Base-by-base conservation (phyloP, 2,329 filamentous ascomycete species). In the Colletotrichum higginsianum region DNA sequence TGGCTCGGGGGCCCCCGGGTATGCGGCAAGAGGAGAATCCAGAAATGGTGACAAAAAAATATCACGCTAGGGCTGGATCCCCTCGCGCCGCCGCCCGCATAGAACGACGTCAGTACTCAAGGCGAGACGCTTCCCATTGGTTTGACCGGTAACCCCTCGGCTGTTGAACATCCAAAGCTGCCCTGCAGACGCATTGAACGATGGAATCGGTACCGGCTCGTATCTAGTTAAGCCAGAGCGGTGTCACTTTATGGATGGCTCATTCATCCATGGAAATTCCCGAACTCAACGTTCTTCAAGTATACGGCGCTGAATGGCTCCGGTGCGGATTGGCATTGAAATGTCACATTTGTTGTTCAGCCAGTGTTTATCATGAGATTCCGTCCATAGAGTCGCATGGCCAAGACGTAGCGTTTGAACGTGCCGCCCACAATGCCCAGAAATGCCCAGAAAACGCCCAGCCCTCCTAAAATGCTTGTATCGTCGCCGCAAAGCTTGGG, bases 401-500 rank as follows among this genome's bases (percentile, higher is more conserved):
- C 42, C 67, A 61, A 70, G 62, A 61, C 35, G 42, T 49, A 38
- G 21, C 35, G 26, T 52, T 42, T 42, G 5, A 13, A 40, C 38
- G 44, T 58, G 63, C 67, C 64, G 56, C 12, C 18, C 4, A 16
- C 46, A 52, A 40, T 65, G 67, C 67, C 67, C n/a, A 67, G 67
- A 4, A 67, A 57, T 57, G 67, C 63, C 63, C 63, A 67, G 67
- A 57, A 53, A 49, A 12, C 35, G 67, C 67, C 67, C 50, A 67
- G 67, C 63, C 67, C 21, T 35, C 23, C n/a, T 15, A 44, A 44
- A 71, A 67, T 35, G 67, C 67, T 71, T 71, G 46, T 71, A 15
- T 68, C 23, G 52, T 46, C 35, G 52, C 61, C 52, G 61, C 66
- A 65, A 68, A 65, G 66, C 52, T 68, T 68, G 61, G 18, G 26